Percentiles rank a stretch among this genome's conserved stretches.
These are phyloP conservation scores for Entamoeba dispar DNA, from an alignment of 208 protist species.

Conservation along the genomic window DNA sequence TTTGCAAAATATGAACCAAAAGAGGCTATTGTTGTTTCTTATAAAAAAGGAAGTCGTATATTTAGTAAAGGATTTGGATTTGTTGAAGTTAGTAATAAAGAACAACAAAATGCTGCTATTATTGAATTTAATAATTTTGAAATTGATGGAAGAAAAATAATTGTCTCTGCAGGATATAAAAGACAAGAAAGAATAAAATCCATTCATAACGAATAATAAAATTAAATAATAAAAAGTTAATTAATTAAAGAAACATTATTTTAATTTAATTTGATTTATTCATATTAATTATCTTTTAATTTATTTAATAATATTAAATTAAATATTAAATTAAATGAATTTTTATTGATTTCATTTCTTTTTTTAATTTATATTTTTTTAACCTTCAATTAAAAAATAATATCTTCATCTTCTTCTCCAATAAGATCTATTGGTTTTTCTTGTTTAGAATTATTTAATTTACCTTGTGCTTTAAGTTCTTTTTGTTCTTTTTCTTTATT, in stretches of 20 bases:
- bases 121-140: background rate
- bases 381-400: background rate
- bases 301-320: too few relatives aligned
- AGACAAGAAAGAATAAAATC: background rate
- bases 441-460: background rate
- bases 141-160: background rate
- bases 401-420: background rate
- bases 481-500: background rate
- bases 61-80: background rate
- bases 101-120: background rate
- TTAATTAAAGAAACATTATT: too few relatives aligned
- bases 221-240: too few relatives aligned
- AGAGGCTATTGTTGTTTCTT: background rate
- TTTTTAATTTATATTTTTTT: too few relatives aligned
- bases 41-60: background rate
- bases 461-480: background rate
- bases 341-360: too few relatives aligned
- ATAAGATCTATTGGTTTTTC: background rate
- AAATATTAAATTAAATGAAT: too few relatives aligned
- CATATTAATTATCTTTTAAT: too few relatives aligned
- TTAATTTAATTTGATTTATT: too few relatives aligned
- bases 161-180: background rate
- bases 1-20: background rate
- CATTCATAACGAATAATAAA: too few relatives aligned
- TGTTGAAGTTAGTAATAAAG: background rate